Percentiles rank a stretch among this genome's conserved stretches.
Evolutionary conservation across 306 rosid genomes (phyloP).

Genomic region (Trifolium fragiferum): DNA sequence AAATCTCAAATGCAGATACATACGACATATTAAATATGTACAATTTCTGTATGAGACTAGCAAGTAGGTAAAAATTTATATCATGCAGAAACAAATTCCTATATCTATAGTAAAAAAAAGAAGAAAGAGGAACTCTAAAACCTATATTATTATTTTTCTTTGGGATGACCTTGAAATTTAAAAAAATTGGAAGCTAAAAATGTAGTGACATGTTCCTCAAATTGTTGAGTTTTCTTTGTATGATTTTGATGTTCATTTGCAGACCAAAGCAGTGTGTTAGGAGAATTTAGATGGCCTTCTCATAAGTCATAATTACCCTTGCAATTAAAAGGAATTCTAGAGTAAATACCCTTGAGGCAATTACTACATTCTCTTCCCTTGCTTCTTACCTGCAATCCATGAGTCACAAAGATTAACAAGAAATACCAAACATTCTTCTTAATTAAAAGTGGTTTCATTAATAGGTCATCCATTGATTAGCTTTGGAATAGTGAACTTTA

Average conservation of each 20-base stretch:
- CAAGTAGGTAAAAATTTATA: too few species aligned
- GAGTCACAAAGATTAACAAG: conserved; percentile 39
- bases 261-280: too few species aligned
- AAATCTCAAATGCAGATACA: too few species aligned
- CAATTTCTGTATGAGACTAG: too few species aligned
- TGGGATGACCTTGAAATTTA: conserved; percentile 28
- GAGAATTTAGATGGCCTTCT: too few species aligned
- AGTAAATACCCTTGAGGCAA: background rate
- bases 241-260: too few species aligned
- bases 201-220: conserved; percentile 23
- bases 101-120: conserved; percentile 38
- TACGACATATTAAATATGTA: too few species aligned
- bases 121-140: conserved; percentile 4
- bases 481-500: too few species aligned
- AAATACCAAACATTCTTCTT: conserved; percentile 14
- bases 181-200: conserved; percentile 20
- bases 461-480: too few species aligned
- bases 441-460: too few species aligned
- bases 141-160: conserved; percentile 35
- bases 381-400: conserved; percentile 59
- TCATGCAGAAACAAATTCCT: background rate
- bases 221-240: conserved; percentile 22
- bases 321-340: background rate
- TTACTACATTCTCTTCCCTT: conserved; percentile 43
- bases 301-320: too few species aligned